phyloP scores from a whole-genome alignment of 2,329 filamentous ascomycete genomes.

The Fusarium denticulatum region DNA sequence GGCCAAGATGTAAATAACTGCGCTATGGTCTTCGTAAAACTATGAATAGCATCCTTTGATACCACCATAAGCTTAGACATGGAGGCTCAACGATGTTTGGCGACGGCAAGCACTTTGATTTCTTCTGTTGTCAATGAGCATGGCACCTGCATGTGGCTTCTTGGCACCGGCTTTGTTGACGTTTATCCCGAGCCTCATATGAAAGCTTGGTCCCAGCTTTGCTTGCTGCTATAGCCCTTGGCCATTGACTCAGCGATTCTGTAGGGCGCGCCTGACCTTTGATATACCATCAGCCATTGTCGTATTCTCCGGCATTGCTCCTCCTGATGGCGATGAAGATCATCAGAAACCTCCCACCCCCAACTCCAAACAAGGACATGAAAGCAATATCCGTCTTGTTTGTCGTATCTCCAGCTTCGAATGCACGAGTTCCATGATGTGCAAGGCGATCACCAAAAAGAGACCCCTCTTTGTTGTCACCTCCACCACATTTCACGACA shows the following conservation, averaged over 20 bases:
- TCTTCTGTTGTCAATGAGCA: not conserved
- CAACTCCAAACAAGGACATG: not conserved
- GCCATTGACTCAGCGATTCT: not conserved
- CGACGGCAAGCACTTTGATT: not conserved
- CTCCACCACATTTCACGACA: not conserved
- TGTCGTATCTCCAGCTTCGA: not conserved
- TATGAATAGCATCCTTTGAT: not conserved
- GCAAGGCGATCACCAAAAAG: not conserved
- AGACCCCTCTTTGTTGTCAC: not conserved
- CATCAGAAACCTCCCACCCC: not conserved
- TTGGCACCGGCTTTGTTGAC: constrained; percentile 5
- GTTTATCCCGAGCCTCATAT: constrained; percentile 10
- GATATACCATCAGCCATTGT: not conserved
- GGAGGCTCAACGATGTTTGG: not conserved
- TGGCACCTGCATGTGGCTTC: not conserved
- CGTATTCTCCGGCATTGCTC: not conserved
- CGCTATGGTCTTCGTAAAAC: not conserved
- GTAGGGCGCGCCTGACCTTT: not conserved
- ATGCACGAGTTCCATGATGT: not conserved
- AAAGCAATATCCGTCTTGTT: not conserved
- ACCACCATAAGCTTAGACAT: not conserved
- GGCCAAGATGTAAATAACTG: not conserved
- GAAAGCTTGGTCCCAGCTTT: not conserved
- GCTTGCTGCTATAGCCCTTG: not conserved
- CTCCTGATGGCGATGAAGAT: not conserved